phyloP scores from a whole-genome alignment of 108 stramenopile species.

The Skeletonema costatum region DNA sequence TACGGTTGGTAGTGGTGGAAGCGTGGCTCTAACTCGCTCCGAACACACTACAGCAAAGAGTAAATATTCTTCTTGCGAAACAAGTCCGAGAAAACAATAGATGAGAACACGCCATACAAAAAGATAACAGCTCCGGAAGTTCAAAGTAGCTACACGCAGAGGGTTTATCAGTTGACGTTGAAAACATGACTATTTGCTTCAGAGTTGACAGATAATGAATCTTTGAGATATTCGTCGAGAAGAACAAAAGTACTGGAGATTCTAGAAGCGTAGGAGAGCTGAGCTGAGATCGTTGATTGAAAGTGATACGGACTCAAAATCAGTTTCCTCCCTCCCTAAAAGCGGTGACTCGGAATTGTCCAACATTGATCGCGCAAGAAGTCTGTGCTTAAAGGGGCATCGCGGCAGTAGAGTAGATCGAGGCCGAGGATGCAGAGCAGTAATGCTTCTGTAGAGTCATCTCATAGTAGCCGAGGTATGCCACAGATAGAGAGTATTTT shows the following conservation, averaged over 20 bases:
- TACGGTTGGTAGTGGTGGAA: slow-evolving; percentile 6
- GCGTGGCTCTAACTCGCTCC: not conserved
- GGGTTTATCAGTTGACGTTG: slow-evolving; percentile 38
- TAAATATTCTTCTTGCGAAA: slow-evolving; percentile 23
- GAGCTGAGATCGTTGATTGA: slow-evolving; percentile 7
- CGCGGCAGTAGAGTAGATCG: slow-evolving; percentile 14
- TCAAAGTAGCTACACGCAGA: slow-evolving; percentile 14
- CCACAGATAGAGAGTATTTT: slow-evolving; percentile 47
- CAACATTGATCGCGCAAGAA: slow-evolving; percentile 43
- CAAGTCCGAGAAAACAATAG: slow-evolving; percentile 6
- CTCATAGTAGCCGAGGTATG: not conserved
- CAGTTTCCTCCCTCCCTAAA: slow-evolving; percentile 1
- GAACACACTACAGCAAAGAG: slow-evolving; percentile 1
- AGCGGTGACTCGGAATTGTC: slow-evolving; percentile 29
- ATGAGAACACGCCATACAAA: not conserved
- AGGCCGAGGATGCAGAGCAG: slow-evolving; percentile 13
- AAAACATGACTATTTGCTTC: slow-evolving; percentile 48
- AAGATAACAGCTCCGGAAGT: not conserved
- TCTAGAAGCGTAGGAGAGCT: slow-evolving; percentile 18
- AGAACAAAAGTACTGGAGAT: slow-evolving; percentile 35
- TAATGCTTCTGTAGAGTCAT: not conserved
- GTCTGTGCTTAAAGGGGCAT: slow-evolving; percentile 12
- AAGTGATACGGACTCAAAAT: slow-evolving; percentile 30
- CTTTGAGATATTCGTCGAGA: slow-evolving; percentile 27
- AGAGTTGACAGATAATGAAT: slow-evolving; percentile 39